These are phyloP conservation scores for Trematosphaeria pertusa DNA, from an alignment of 2,329 filamentous ascomycete species.

Conservation along the genomic window DNA sequence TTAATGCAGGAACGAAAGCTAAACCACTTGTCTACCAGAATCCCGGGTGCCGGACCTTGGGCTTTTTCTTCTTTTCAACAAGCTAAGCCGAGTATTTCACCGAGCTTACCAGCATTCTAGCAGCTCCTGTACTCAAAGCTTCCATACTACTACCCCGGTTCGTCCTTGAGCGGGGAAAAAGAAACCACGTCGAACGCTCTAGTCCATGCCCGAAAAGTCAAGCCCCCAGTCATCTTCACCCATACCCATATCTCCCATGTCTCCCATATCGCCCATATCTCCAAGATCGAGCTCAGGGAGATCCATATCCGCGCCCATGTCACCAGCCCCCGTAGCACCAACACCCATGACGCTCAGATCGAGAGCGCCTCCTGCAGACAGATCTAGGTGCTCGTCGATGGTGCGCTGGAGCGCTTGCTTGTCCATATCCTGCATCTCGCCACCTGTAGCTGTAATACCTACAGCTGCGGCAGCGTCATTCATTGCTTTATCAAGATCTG, in stretches of 20 bases:
- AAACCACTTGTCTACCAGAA: no score
- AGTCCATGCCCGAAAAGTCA: slow-evolving; percentile 47
- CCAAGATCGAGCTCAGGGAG: slow-evolving; percentile 40
- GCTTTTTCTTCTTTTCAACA: no score
- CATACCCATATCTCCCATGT: slow-evolving; percentile 40
- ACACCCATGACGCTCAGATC: slow-evolving; percentile 41
- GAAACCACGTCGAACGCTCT: no score
- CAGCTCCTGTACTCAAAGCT: no score
- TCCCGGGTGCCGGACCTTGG: no score
- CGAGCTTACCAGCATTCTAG: no score
- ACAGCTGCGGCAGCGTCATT: slow-evolving; percentile 44
- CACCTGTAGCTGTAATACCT: slow-evolving; percentile 33
- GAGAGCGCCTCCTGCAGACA: slow-evolving; percentile 32
- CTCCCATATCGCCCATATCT: slow-evolving; percentile 24
- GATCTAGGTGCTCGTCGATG: slow-evolving; percentile 36
- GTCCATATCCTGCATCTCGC: slow-evolving; percentile 34
- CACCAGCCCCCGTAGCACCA: slow-evolving; percentile 24
- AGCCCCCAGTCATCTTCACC: slow-evolving; percentile 50
- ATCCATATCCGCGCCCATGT: slow-evolving; percentile 31
- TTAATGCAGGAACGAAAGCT: no score
- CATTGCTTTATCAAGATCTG: slow-evolving; percentile 44
- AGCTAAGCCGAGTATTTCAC: no score
- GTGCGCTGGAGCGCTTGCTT: slow-evolving; percentile 42
- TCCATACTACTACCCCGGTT: no score
- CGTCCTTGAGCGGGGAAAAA: no score